Percentiles rank a stretch among this genome's conserved stretches.
Conservation (phyloP, 805 yeast species). For the Saturnispora dispora region DNA sequence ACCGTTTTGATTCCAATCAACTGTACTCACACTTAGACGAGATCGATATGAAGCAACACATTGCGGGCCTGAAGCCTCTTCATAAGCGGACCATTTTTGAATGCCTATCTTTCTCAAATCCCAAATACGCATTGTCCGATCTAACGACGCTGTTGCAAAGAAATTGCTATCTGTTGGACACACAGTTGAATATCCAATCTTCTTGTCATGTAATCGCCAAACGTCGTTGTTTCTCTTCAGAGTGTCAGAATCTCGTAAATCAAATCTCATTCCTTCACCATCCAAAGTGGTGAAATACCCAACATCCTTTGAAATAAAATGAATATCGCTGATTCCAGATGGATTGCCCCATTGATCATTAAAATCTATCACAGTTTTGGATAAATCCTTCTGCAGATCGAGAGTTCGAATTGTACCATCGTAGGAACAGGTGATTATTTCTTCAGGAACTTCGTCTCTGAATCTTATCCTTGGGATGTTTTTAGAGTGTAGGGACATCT, state of each 20-base stretch:
- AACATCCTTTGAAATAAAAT: conserved; percentile 45
- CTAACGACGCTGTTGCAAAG: conserved; percentile 83
- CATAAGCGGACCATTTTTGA: conserved; percentile 53
- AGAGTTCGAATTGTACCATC: conserved; percentile 78
- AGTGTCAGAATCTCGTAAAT: conserved; percentile 38
- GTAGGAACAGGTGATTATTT: conserved; percentile 65
- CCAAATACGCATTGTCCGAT: conserved; percentile 79
- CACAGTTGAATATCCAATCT: conserved; percentile 80
- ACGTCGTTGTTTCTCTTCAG: conserved; percentile 18
- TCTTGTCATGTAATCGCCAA: conserved; percentile 73
- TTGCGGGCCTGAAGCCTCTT: conserved; percentile 38
- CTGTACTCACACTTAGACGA: conserved; percentile 72
- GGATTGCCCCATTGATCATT: conserved; percentile 45
- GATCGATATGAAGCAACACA: conserved; percentile 56
- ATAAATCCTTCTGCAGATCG: conserved; percentile 53
- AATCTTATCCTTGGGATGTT: conserved; percentile 50
- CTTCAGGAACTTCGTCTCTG: conserved; percentile 39
- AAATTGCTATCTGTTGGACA: conserved; percentile 61
- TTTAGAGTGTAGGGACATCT: conserved; percentile 67
- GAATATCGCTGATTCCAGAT: conserved; percentile 69
- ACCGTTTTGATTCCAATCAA: conserved; percentile 68
- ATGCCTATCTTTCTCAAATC: conserved; percentile 53
- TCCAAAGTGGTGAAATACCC: conserved; percentile 67
- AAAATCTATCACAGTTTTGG: conserved; percentile 52
- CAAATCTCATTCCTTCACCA: conserved; percentile 75